phyloP scores from a whole-genome alignment of 345 rosid genomes.

The Toxicodendron radicans region DNA sequence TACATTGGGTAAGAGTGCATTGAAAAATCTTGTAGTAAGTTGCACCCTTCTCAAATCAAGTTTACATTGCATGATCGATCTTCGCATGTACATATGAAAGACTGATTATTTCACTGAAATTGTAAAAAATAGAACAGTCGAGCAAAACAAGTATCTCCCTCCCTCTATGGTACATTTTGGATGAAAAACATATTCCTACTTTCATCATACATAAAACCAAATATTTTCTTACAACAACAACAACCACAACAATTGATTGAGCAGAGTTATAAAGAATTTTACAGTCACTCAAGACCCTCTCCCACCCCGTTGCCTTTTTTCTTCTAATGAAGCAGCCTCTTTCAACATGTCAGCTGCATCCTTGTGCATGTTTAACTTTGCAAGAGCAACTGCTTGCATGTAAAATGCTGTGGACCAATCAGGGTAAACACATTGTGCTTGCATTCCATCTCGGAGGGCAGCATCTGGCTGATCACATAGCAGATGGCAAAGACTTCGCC shows the following conservation, averaged over 20 bases:
- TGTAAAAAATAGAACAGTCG: conserved; percentile 8
- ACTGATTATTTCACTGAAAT: conserved; percentile 28
- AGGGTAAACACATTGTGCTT: conserved; percentile 81
- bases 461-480: conserved; percentile 81
- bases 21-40: background rate
- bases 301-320: conserved; percentile 51
- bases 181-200: conserved; percentile 26
- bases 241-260: conserved; percentile 20
- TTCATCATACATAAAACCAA: conserved; percentile 29
- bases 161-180: conserved; percentile 34
- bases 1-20: too few relatives aligned
- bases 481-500: conserved; percentile 77
- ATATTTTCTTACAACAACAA: conserved; percentile 25
- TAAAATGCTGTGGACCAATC: conserved; percentile 92
- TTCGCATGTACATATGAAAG: background rate
- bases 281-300: conserved; percentile 35
- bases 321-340: conserved; percentile 76
- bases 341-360: conserved; percentile 79
- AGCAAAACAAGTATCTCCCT: conserved; percentile 7
- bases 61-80: background rate
- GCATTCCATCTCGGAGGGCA: conserved; percentile 93
- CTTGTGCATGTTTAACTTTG: conserved; percentile 83
- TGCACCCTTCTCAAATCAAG: background rate
- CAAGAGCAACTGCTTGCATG: conserved; percentile 84
- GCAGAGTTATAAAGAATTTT: conserved; percentile 29